Base-by-base conservation (phyloP, 306 rosid genomes). In the Fagus crenata region DNA sequence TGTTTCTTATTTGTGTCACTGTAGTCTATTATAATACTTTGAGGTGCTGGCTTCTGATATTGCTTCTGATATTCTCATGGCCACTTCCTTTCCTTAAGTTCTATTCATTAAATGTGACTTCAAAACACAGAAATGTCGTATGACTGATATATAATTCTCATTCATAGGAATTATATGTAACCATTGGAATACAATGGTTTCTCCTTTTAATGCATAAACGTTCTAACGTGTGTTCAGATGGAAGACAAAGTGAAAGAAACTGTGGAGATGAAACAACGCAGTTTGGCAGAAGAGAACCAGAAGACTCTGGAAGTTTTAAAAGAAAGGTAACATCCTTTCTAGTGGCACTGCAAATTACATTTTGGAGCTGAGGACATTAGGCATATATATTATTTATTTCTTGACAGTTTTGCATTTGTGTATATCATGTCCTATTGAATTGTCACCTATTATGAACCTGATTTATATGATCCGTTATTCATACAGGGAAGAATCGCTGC, bases 221-320 rank as follows among this genome's bases (percentile, higher is more conserved):
- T 81, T 58, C 63, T 56, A 6, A 46, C 81, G 22, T 81, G 70
- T 59, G 41, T 77, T 75, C 75, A 92, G 99, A 95, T 92, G 99
- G 97, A 95, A 86, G 99, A 95, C 81, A 95, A 92, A 86, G 89
- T 95, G 74, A 91, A 89, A 88, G 99, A 95, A 82, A 82, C 92
- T 73, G 99, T 95, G 86, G 99, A 95, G 88, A 95, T 95, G 53
- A 95, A 92, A 87, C 99, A 95, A 77, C 91, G 97, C 71, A 91
- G 96, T 81, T 87, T 95, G 81, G 99, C 99, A 7, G 99, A 95
- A 85, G 98, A 95, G 86, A 95, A 89, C 84, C 98, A 91, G 86
- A 95, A 95, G 86, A 92, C 95, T 4, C 67, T 95, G 67, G 99
- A 95, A 83, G 93, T 84, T 79, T 84, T 95, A 69, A 92, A 90